phyloP scores from a whole-genome alignment of 306 rosid genomes.

The Ziziphus jujuba region DNA sequence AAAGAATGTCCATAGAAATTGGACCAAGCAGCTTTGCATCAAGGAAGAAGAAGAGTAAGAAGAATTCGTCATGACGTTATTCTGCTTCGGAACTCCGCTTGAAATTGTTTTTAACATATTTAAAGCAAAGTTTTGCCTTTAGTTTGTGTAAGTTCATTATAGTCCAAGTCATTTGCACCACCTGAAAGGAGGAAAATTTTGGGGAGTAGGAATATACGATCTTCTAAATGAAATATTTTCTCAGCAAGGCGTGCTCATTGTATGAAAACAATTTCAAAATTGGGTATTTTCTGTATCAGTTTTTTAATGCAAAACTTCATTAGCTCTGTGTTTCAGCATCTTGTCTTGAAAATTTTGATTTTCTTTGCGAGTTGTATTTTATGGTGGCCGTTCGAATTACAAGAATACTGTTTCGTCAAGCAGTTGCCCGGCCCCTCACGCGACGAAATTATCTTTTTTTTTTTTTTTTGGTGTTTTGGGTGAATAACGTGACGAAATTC shows the following conservation, averaged over 20 bases:
- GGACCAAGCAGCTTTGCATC: constrained; percentile 93
- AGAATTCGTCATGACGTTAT: constrained; percentile 27
- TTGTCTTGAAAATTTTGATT: neutral
- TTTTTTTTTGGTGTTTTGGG: too few relatives aligned
- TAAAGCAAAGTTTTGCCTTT: constrained; percentile 8
- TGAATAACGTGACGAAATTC: too few relatives aligned
- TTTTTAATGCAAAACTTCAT: neutral
- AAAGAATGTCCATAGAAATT: constrained; percentile 80
- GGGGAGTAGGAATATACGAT: neutral
- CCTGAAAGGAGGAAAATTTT: neutral
- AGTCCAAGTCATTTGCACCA: neutral
- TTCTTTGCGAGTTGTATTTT: neutral
- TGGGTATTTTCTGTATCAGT: neutral
- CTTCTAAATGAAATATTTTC: constrained; percentile 9
- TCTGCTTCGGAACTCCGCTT: constrained; percentile 24
- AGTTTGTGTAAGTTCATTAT: neutral
- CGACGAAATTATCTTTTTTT: too few relatives aligned
- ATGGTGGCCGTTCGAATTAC: neutral
- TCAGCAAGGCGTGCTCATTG: neutral
- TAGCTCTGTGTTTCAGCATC: neutral
- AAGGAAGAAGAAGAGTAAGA: constrained; percentile 87
- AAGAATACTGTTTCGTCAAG: neutral
- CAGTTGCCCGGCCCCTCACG: too few relatives aligned
- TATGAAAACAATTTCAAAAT: neutral
- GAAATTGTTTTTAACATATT: constrained; percentile 4